These are phyloP conservation scores for Endotrypanum monterogeii DNA, from an alignment of 208 protist species.

Conservation along the genomic window DNA sequence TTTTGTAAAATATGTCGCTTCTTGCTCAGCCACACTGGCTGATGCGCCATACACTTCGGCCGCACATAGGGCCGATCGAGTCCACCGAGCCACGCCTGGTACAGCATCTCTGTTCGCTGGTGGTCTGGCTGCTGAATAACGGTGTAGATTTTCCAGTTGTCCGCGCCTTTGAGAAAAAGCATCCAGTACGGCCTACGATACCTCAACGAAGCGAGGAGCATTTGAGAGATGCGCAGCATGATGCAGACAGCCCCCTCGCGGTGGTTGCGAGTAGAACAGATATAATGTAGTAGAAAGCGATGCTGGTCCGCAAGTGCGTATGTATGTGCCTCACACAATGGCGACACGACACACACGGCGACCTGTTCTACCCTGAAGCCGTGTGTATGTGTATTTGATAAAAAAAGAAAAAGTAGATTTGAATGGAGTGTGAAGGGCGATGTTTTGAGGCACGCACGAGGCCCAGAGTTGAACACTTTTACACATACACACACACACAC, in stretches of 20 bases:
- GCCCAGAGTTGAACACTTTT: too few species aligned
- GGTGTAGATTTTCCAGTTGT: constrained; percentile 93
- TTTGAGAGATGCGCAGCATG: constrained; percentile 38
- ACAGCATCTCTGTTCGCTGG: constrained; percentile 92
- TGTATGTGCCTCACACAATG: constrained; percentile 1
- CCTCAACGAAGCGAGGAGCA: constrained; percentile 51
- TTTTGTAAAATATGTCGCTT: constrained; percentile 87
- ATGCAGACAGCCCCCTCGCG: neutral
- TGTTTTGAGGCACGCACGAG: too few species aligned
- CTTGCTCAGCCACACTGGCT: constrained; percentile 89
- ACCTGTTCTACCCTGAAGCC: neutral
- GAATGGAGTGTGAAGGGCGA: neutral
- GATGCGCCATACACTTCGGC: constrained; percentile 91
- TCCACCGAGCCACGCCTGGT: constrained; percentile 92
- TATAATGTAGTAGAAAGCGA: neutral
- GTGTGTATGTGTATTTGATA: constrained; percentile 2
- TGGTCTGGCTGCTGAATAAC: constrained; percentile 91
- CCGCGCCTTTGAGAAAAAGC: constrained; percentile 88
- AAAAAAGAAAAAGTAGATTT: neutral
- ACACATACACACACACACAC: too few species aligned
- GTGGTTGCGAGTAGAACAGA: constrained; percentile 6
- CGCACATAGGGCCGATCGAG: constrained; percentile 87
- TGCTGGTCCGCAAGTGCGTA: constrained; percentile 3
- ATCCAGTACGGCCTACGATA: constrained; percentile 74
- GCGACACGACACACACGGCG: neutral